Percentiles rank a stretch among this genome's conserved stretches.
Evolutionary conservation across 768 basidiomycete genomes (phyloP).

Genomic region (Leccinum pellstonianum): DNA sequence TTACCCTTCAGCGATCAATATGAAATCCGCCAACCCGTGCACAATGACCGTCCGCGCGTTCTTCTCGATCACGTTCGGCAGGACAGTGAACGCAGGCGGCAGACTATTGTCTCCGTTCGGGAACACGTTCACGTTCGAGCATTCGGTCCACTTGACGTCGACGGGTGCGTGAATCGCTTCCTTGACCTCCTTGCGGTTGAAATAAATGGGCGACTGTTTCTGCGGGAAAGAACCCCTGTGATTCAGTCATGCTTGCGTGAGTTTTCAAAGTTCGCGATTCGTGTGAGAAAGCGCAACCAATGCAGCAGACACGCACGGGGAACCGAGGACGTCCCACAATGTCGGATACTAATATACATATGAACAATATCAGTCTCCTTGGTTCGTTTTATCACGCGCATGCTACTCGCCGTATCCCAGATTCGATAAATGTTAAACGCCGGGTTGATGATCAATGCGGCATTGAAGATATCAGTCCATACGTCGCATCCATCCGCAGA

Average conservation of each 20-base stretch:
- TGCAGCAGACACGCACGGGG: constrained; percentile 52
- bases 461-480: constrained; percentile 65
- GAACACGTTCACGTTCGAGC: constrained; percentile 61
- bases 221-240: constrained; percentile 55
- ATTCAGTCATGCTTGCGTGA: background rate
- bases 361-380: background rate
- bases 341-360: constrained; percentile 46
- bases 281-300: background rate
- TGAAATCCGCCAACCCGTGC: constrained; percentile 72
- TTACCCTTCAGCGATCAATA: constrained; percentile 73
- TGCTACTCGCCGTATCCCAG: constrained; percentile 54
- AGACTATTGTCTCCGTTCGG: constrained; percentile 57
- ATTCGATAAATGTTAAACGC: constrained; percentile 79
- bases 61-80: constrained; percentile 77
- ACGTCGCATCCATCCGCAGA: constrained; percentile 58
- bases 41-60: constrained; percentile 64
- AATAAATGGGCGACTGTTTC: constrained; percentile 64
- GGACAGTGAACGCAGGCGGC: constrained; percentile 61
- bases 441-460: constrained; percentile 62
- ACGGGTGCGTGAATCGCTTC: constrained; percentile 66
- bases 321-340: constrained; percentile 80
- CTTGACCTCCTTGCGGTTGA: constrained; percentile 64
- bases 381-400: background rate
- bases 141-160: constrained; percentile 56
- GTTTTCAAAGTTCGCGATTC: background rate